Conservation (phyloP, 2,329 filamentous ascomycete genomes). For the Fusarium secorum region DNA sequence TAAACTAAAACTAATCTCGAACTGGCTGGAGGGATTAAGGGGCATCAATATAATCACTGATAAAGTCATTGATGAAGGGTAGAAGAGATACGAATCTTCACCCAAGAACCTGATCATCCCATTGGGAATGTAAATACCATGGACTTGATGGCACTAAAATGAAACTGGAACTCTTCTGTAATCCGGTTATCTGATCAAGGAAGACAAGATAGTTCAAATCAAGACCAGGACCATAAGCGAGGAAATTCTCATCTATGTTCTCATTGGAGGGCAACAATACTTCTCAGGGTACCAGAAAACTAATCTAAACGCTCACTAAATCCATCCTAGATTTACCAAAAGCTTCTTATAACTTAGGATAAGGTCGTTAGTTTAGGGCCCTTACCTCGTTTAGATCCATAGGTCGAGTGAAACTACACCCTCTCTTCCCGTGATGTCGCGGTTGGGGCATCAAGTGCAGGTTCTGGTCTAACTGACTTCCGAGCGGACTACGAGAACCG, state of each 20-base stretch:
- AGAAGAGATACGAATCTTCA: not conserved
- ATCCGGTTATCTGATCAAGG: not conserved
- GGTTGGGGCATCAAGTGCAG: not conserved
- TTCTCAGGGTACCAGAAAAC: not conserved
- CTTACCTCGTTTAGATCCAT: not conserved
- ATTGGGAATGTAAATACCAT: not conserved
- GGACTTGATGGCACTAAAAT: not conserved
- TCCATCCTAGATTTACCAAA: not conserved
- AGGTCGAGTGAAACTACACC: not conserved
- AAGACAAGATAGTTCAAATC: not conserved
- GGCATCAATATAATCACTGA: not conserved
- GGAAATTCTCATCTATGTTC: not conserved
- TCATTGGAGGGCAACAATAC: rapidly evolving
- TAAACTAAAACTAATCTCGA: constrained; percentile 38
- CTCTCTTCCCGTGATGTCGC: not conserved
- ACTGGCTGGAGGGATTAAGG: constrained; percentile 30
- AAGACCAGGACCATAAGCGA: not conserved
- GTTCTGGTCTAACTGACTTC: not conserved
- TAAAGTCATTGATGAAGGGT: not conserved
- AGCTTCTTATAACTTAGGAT: no score
- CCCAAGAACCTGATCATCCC: no score
- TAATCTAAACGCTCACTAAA: rapidly evolving
- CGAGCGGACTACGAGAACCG: not conserved
- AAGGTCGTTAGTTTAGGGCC: rapidly evolving
- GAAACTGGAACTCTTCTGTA: not conserved